Base-by-base conservation (phyloP, 805 yeast genomes). In the Kodamaea nitidulidarum region DNA sequence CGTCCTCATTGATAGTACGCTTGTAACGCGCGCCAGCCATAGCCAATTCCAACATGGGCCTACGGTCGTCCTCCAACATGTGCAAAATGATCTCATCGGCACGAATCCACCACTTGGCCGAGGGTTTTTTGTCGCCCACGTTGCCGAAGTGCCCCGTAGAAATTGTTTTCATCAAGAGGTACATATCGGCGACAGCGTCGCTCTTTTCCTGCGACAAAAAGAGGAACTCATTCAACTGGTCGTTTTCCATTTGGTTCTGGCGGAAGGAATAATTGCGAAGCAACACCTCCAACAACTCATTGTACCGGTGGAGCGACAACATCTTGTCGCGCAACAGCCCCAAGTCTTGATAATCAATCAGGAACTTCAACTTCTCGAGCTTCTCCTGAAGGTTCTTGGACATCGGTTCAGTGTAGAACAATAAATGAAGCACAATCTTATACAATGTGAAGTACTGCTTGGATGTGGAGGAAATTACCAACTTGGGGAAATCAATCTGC, bases 361-460 rank as follows among this genome's bases (percentile, higher is more conserved):
- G 77, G 46, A 90, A 69, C 30, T 80, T 65, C 52, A 88, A 63
- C 47, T 83, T 81, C 40, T 80, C 81, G 21, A 86, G 65, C 26
- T 74, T 72, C 39, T 84, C 81, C 25, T 72, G 70, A 31, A 82
- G 56, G 25, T 67, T 63, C 44, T 77, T 76, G 32, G 75, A 72
- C 47, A 74, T 71, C 4, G 96, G 95, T 47, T 87, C 95, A 4
- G 77, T 68, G 54, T 86, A 87, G 22, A 86, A 67, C 42, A 91
- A 53, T 32, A 90, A 61, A 39, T 82, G 80, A 49, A 77, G 69
- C 1, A 75, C 67, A 27, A 88, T 76, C 11, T 75, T 70, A 52
- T 79, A 84, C 10, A 87, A 58, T 0, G 88, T 70, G 46, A 70
- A 70, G 55, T 86, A 90, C 52, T 88, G 95, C 32, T 63, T 60